A percentile compares a stretch with the other conserved stretches of the same genome.
Conservation (phyloP, 2,329 filamentous ascomycete genomes). For the Aureobasidium sp. region DNA sequence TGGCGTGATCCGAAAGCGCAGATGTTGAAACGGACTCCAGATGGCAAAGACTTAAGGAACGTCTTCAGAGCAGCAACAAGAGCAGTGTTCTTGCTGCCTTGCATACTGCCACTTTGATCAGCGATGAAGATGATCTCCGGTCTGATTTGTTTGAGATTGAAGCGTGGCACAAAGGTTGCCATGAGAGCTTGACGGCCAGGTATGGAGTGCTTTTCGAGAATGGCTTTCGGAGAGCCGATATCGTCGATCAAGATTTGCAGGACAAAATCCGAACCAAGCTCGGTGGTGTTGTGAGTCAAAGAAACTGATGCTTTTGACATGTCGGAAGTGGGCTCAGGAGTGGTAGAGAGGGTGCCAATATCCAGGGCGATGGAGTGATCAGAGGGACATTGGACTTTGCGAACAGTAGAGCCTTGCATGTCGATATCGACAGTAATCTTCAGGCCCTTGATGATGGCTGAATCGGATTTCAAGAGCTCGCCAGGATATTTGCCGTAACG, state of each 20-base stretch:
- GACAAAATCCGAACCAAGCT: constrained; percentile 59
- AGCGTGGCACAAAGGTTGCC: constrained; percentile 63
- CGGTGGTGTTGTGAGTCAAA: constrained; percentile 45
- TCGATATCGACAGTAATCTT: constrained; percentile 53
- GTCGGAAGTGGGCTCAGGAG: constrained; percentile 41
- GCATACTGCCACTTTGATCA: constrained; percentile 65
- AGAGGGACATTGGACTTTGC: constrained; percentile 57
- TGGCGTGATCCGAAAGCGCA: constrained; percentile 54
- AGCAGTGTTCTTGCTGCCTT: constrained; percentile 42
- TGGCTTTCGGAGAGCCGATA: constrained; percentile 52
- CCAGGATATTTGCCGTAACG: constrained; percentile 52
- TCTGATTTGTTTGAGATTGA: constrained; percentile 49
- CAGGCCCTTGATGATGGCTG: constrained; percentile 34
- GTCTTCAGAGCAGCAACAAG: constrained; percentile 51
- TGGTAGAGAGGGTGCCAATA: constrained; percentile 51
- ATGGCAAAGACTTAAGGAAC: constrained; percentile 59
- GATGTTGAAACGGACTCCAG: constrained; percentile 62
- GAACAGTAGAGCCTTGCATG: constrained; percentile 52
- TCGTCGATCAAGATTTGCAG: constrained; percentile 57
- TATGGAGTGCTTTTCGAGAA: constrained; percentile 61
- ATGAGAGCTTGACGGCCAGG: constrained; percentile 59
- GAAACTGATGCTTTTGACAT: constrained; percentile 57
- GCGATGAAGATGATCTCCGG: constrained; percentile 66
- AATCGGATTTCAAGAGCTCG: constrained; percentile 23
- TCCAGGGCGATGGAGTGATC: constrained; percentile 57